Base-by-base conservation (phyloP, 164 flowering plant species). In the Annona cherimola region DNA sequence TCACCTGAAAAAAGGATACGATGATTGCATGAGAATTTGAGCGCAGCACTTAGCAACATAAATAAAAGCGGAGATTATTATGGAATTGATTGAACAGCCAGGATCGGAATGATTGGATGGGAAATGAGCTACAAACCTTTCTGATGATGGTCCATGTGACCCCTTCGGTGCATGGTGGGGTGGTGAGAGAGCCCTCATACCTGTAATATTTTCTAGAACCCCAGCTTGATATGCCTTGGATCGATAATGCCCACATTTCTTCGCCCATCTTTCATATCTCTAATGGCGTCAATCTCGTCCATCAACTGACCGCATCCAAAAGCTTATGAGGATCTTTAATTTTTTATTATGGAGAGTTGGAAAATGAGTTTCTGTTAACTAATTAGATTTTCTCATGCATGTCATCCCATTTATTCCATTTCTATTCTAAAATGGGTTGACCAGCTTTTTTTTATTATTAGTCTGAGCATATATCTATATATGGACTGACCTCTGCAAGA, bases 401-500 rank as follows among this genome's bases (percentile, higher is more conserved):
- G 4, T 7, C 1, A 39, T 46, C 54, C 6, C 54, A 46, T 12
- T 1, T 12, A 46, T 50, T 50, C 57, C 57, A 50, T 16, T 2
- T 50, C 14, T 50, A 1, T 4, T 16, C 18, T 7, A 2, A 6
- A 6, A 16, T 50, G 57, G 57, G 9, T 16, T 2, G 14, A 3
- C 12, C 57, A 5, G 14, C 9, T 50, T 5, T 7, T 50, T 50
- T 11, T 6, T 7, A 2, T 11, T 1, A 8, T 8, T 50, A 16
- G 14, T 50, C 9, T 50, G 9, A 4, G 14, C 9, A 1, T 45
- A 50, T 50, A 8, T 7, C 7, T 50, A 11, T 16, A 2, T 5
- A 7, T 7, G 14, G 2, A 0, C 57, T 55, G 72, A 89, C 94
- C 85, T 78, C 71, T 11, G 79, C 65, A 5, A 89, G 70, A 72